Percentiles rank a stretch among this genome's conserved stretches.
These are phyloP conservation scores for Rhynchosporium graminicola DNA, from an alignment of 2,329 filamentous ascomycete species.

Conservation along the genomic window DNA sequence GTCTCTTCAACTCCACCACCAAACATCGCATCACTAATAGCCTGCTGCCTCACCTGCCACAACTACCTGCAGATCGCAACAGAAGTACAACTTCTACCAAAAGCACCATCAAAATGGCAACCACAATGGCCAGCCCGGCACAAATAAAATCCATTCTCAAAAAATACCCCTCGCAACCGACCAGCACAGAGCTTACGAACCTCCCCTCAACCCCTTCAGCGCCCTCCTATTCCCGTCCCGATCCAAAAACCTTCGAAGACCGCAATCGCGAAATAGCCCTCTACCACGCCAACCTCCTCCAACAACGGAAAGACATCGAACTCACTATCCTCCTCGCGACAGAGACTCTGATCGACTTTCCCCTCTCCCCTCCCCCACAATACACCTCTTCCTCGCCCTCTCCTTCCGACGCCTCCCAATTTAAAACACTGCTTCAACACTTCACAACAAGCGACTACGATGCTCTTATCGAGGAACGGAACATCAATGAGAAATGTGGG, in stretches of 20 bases:
- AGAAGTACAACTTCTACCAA: background rate
- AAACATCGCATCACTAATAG: background rate
- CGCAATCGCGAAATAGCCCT: constrained; percentile 66
- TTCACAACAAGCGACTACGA: constrained; percentile 92
- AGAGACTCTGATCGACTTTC: constrained; percentile 51
- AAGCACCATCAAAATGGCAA: background rate
- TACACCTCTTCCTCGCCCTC: constrained; percentile 54
- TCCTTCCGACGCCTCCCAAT: constrained; percentile 60
- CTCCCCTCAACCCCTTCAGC: constrained; percentile 41
- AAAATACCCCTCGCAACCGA: constrained; percentile 47
- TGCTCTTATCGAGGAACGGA: constrained; percentile 83
- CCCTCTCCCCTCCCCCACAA: constrained; percentile 48
- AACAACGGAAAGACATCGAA: constrained; percentile 79
- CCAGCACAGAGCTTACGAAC: constrained; percentile 45
- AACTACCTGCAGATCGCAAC: background rate
- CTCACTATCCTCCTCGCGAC: constrained; percentile 72
- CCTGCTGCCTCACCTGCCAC: background rate
- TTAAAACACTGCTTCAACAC: constrained; percentile 65
- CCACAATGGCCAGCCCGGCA: constrained; percentile 35
- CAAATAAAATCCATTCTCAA: constrained; percentile 61
- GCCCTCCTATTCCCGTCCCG: constrained; percentile 40
- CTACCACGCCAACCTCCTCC: constrained; percentile 79
- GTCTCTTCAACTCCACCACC: background rate
- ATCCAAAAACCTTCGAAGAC: constrained; percentile 47
- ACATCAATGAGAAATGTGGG: constrained; percentile 78